Percentiles rank a stretch among this genome's conserved stretches.
Evolutionary conservation across 768 basidiomycete species (phyloP).

Genomic region (Boletus insuetus): DNA sequence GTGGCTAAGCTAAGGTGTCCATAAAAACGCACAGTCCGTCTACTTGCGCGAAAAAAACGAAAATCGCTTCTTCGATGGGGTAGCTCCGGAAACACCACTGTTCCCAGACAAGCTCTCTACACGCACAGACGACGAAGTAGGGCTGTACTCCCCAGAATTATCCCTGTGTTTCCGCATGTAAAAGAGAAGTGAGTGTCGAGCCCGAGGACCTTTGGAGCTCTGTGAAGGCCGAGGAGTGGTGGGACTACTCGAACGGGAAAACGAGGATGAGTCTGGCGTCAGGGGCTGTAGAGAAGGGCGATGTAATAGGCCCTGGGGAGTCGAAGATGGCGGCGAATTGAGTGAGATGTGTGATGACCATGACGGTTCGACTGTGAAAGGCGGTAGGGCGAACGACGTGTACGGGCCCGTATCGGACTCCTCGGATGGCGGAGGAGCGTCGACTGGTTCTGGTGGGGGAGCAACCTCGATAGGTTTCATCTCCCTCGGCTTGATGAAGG

Average conservation of each 20-base stretch:
- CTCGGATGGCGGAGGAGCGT: conserved; percentile 27
- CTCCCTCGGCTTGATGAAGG: conserved; percentile 30
- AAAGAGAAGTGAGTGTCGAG: conserved; percentile 29
- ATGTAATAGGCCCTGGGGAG: conserved; percentile 14
- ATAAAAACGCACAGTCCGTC: conserved; percentile 6
- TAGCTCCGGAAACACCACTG: conserved; percentile 2
- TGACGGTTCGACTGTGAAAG: conserved; percentile 23
- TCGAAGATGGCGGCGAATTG: conserved; percentile 20
- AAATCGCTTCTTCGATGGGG: conserved; percentile 26
- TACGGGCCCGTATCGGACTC: conserved; percentile 34
- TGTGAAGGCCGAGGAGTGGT: conserved; percentile 27
- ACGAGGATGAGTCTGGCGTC: conserved; percentile 30
- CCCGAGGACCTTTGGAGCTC: conserved; percentile 26
- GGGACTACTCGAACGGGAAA: conserved; percentile 31
- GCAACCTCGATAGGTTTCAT: conserved; percentile 28
- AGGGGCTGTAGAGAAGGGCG: conserved; percentile 28
- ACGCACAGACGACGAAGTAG: conserved; percentile 22
- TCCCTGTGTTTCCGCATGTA: conserved; percentile 30
- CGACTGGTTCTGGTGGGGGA: conserved; percentile 22
- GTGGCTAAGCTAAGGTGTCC: conserved; percentile 11
- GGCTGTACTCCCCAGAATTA: conserved; percentile 18
- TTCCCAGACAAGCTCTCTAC: conserved; percentile 16
- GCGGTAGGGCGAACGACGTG: conserved; percentile 29
- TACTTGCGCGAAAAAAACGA: conserved; percentile 33
- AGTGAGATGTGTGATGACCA: conserved; percentile 19